These are phyloP conservation scores for Wickerhamomyces sydowiorum DNA, from an alignment of 805 yeast genomes.

Conservation along the genomic window DNA sequence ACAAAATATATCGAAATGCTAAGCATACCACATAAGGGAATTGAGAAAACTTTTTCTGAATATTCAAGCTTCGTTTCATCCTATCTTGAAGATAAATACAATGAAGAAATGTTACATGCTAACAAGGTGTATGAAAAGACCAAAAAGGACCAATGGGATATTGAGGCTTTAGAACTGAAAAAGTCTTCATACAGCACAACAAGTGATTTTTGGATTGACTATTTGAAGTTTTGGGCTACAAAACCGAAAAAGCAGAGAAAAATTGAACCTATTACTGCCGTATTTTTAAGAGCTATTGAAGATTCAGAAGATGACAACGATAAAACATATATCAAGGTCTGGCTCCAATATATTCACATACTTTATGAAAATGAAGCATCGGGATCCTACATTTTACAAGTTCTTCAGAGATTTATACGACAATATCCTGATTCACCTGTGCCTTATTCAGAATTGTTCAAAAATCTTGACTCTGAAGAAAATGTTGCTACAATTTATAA, in stretches of 20 bases:
- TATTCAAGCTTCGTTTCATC: constrained; percentile 36
- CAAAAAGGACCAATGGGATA: constrained; percentile 20
- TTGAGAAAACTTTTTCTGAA: constrained; percentile 34
- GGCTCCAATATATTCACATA: constrained; percentile 27
- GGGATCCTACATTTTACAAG: not conserved
- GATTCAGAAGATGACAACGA: not conserved
- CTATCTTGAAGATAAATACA: constrained; percentile 26
- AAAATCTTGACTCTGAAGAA: not conserved
- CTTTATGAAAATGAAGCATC: constrained; percentile 19
- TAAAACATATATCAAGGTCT: constrained; percentile 17
- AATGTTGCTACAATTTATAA: not conserved
- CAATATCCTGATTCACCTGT: not conserved
- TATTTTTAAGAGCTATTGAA: constrained; percentile 29
- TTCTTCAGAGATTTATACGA: not conserved
- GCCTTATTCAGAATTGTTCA: not conserved
- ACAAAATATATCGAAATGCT: constrained; percentile 25
- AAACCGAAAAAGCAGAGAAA: constrained; percentile 11
- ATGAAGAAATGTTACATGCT: constrained; percentile 30
- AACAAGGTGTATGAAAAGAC: constrained; percentile 27
- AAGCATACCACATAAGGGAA: constrained; percentile 31
- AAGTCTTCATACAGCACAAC: not conserved
- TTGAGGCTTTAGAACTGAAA: constrained; percentile 31
- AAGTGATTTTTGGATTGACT: constrained; percentile 25
- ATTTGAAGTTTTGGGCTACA: constrained; percentile 25
- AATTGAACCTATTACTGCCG: constrained; percentile 9